These are phyloP conservation scores for Schizothecium vesticola DNA, from an alignment of 495 filamentous ascomycete genomes.

Conservation along the genomic window DNA sequence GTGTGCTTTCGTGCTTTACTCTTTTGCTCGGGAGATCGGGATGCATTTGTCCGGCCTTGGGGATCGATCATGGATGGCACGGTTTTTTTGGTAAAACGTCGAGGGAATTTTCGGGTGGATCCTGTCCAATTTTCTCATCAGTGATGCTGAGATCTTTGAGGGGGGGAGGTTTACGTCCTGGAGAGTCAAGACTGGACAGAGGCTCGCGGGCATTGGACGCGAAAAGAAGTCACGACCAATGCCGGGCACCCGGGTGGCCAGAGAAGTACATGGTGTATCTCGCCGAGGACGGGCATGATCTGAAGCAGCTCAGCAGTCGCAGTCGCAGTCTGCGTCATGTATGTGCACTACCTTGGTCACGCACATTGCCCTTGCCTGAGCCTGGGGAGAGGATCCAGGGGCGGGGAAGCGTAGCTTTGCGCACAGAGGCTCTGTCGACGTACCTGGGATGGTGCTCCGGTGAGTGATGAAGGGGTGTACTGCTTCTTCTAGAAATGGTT, in stretches of 20 bases:
- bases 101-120: too few species aligned
- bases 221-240: not conserved
- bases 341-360: not conserved
- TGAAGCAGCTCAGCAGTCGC: not conserved
- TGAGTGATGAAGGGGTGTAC: not conserved
- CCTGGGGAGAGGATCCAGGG: not conserved
- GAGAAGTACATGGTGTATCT: not conserved
- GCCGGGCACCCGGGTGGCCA: too few species aligned
- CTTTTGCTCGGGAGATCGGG: not conserved
- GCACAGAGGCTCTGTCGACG: too few species aligned
- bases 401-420: not conserved
- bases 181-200: too few species aligned
- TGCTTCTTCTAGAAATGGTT: not conserved
- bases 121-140: not conserved
- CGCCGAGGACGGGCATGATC: not conserved
- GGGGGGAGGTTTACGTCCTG: not conserved
- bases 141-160: not conserved
- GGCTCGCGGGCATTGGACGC: not conserved
- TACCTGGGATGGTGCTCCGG: not conserved
- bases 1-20: not conserved
- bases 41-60: not conserved
- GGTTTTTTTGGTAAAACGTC: not conserved
- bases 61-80: not conserved
- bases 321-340: not conserved
- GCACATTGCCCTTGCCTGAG: not conserved